phyloP scores from a whole-genome alignment of 1,139 yeast genomes.

The Candida anutae region DNA sequence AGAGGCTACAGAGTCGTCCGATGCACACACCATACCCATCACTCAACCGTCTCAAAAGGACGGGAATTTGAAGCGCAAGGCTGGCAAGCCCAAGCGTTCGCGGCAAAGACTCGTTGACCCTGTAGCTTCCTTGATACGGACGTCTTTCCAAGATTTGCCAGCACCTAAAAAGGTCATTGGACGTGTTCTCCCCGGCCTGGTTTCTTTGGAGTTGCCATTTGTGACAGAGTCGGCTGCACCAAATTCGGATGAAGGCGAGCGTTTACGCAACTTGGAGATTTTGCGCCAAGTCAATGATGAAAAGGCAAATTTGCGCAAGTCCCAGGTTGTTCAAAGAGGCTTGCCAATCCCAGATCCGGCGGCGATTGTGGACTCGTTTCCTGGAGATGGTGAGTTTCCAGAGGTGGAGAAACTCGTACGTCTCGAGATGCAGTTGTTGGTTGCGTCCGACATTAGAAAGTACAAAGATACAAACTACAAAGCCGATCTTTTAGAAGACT shows the following conservation, averaged over 20 bases:
- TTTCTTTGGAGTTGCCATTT: slow-evolving; percentile 14
- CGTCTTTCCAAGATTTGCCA: slow-evolving; percentile 18
- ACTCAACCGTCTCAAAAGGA: too few species aligned
- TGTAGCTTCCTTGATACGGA: slow-evolving; percentile 12
- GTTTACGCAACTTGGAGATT: slow-evolving; percentile 16
- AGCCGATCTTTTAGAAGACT: slow-evolving; percentile 24
- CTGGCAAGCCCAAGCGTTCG: slow-evolving; percentile 5
- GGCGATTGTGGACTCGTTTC: slow-evolving; percentile 4
- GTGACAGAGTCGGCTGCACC: too few species aligned
- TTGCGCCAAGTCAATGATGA: slow-evolving; percentile 21
- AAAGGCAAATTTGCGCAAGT: slow-evolving; percentile 26
- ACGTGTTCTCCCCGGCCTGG: slow-evolving; percentile 21
- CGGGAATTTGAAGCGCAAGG: slow-evolving; percentile 9
- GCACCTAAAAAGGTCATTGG: slow-evolving; percentile 18
- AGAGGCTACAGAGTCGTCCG: slow-evolving; percentile 22
- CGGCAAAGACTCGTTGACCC: too few species aligned
- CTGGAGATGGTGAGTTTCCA: slow-evolving; percentile 9
- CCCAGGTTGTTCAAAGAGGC: slow-evolving; percentile 43
- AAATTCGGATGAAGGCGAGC: slow-evolving; percentile 18
- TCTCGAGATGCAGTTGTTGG: slow-evolving; percentile 28
- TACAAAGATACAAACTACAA: slow-evolving; percentile 14
- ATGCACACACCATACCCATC: slow-evolving; percentile 21
- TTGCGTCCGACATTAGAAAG: slow-evolving; percentile 43
- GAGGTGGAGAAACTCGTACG: slow-evolving; percentile 17
- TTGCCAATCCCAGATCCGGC: slow-evolving; percentile 43